Percentiles rank a stretch among this genome's conserved stretches.
Conservation (phyloP, 352 stramenopile genomes). For the Phytopythium vexans region DNA sequence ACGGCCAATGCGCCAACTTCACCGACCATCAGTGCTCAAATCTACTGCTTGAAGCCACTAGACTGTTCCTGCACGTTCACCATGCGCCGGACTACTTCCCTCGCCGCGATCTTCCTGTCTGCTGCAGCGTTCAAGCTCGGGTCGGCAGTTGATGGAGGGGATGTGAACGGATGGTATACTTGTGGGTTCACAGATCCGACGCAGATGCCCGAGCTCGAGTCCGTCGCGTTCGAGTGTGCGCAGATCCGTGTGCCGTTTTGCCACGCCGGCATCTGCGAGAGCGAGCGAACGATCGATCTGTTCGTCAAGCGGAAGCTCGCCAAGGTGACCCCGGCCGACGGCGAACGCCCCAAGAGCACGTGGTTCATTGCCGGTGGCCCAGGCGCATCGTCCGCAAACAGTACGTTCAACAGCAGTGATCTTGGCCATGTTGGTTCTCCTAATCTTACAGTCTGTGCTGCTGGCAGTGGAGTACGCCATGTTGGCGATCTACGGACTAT, state of each 20-base stretch:
- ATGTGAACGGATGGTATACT: slow-evolving; percentile 44
- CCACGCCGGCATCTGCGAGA: slow-evolving; percentile 32
- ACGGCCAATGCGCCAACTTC: too few species aligned
- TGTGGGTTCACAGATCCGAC: slow-evolving; percentile 22
- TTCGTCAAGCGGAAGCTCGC: slow-evolving; percentile 45
- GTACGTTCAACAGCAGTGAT: slow-evolving; percentile 16
- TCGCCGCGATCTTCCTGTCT: too few species aligned
- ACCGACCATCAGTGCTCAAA: too few species aligned
- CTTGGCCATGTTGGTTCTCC: background rate
- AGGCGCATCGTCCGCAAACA: slow-evolving; percentile 26
- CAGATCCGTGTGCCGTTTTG: slow-evolving; percentile 33
- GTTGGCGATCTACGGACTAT: slow-evolving; percentile 26
- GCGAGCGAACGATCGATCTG: slow-evolving; percentile 28
- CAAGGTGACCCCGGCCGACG: background rate
- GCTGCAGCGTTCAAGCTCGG: too few species aligned
- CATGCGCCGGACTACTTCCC: too few species aligned
- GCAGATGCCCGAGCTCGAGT: slow-evolving; percentile 3
- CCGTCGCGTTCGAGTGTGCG: slow-evolving; percentile 39
- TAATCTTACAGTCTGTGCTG: slow-evolving; percentile 1
- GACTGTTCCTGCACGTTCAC: too few species aligned
- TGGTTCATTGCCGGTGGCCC: slow-evolving; percentile 51
- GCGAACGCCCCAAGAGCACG: slow-evolving; percentile 22
- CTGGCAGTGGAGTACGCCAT: slow-evolving; percentile 36
- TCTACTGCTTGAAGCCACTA: too few species aligned
- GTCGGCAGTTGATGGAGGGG: too few species aligned